phyloP scores from a whole-genome alignment of 106 monocot genomes.

The Triglochin maritima region DNA sequence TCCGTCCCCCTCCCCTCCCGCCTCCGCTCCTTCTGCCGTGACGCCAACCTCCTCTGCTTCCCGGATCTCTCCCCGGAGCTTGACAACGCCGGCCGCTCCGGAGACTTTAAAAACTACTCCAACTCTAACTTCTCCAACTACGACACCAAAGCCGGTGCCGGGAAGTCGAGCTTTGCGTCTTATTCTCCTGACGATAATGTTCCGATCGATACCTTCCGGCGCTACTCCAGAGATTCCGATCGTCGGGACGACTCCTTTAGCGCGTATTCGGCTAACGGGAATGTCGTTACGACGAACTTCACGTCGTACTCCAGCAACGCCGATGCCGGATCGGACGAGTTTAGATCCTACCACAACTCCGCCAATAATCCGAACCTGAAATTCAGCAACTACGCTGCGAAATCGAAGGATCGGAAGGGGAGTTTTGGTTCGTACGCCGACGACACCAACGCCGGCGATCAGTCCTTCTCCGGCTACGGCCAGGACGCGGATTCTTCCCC shows the following conservation, averaged over 20 bases:
- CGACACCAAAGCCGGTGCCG: conserved; percentile 15
- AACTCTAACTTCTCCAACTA: conserved; percentile 79
- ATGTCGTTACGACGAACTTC: conserved; percentile 81
- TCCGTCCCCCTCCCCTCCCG: conserved; percentile 11
- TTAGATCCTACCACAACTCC: conserved; percentile 30
- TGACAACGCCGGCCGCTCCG: not conserved
- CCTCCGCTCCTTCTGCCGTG: conserved; percentile 49
- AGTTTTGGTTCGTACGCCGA: conserved; percentile 48
- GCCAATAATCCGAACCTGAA: conserved; percentile 45
- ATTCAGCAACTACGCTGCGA: conserved; percentile 70
- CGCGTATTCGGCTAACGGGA: conserved; percentile 43
- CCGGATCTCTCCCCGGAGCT: conserved; percentile 6
- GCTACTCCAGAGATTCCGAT: conserved; percentile 54
- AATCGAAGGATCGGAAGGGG: conserved; percentile 20
- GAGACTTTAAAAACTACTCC: conserved; percentile 37
- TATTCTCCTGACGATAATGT: conserved; percentile 59
- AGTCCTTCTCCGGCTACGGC: conserved; percentile 75
- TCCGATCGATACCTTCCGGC: conserved; percentile 69
- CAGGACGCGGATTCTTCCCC: conserved; percentile 32
- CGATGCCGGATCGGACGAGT: conserved; percentile 40
- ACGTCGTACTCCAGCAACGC: conserved; percentile 57
- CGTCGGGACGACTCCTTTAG: conserved; percentile 37
- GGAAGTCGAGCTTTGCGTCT: conserved; percentile 26
- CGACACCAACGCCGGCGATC: conserved; percentile 59
- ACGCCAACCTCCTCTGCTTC: conserved; percentile 36